Evolutionary conservation across 2,329 filamentous ascomycete species (phyloP), one percentile per base, ranked within the genome.

Genomic region (Talaromyces albobiverticillius): DNA sequence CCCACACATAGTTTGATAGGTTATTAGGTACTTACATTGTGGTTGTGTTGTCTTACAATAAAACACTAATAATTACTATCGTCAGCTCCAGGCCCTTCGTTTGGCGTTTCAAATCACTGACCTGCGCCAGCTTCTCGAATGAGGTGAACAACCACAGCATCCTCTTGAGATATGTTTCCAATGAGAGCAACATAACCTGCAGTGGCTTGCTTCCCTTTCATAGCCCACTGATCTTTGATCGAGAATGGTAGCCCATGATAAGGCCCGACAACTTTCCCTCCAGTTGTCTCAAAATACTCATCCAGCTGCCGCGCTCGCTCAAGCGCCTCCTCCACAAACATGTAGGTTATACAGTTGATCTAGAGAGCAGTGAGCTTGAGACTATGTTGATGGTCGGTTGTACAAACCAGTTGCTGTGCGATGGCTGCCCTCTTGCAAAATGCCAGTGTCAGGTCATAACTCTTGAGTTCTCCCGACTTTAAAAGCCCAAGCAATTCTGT

Each of bases 11-110:
- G n/a, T 36, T 16, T 5, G n/a, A n/a, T 3, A 36, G 31, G 13
- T 18, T 5, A 36, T 7, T 13, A 16, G 32, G 3, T 7, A 36
- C 32, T 36, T 36, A 36, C 32, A 16, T 36, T 36, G n/a, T 36
- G 32, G 32, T 36, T 36, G 32, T 18, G 32, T 36, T 36, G 32
- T 36, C 32, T 36, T 36, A 18, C 32, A 36, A n/a, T 36, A 36
- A n/a, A 36, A 36, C 16, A 16, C 32, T 36, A 7, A 36, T 6
- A 2, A n/a, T 36, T 36, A n/a, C 16, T 36, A 86, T 85, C 75
- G 80, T 77, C 59, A 82, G 78, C 80, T 56, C 85, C 0, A 80
- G 79, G 3, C 81, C 73, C 59, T 79, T 82, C 0, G 80, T 82
- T 70, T 82, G 81, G 59, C 77, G 61, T 79, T 18, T 7, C 32